Percentiles rank a stretch among this genome's conserved stretches.
Evolutionary conservation across 306 rosid genomes (phyloP).

Genomic region (Medicago lupulina): DNA sequence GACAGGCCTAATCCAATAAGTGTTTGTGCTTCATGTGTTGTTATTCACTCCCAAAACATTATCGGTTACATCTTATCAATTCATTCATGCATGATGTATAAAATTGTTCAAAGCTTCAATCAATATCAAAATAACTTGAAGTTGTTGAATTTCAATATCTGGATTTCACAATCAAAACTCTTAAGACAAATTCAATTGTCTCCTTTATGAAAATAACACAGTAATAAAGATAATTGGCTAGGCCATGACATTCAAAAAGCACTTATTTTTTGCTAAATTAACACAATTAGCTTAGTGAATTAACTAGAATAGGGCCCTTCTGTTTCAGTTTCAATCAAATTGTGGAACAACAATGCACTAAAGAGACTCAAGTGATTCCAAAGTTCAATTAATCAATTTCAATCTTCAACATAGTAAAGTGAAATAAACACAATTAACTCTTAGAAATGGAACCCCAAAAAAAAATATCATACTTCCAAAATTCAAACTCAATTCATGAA

Average conservation of each 20-base stretch:
- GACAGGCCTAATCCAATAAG: no score
- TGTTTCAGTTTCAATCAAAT: conserved; percentile 31
- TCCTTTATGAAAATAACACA: neutral
- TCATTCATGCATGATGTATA: conserved; percentile 24
- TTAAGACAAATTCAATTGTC: conserved; percentile 5
- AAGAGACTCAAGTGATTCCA: no score
- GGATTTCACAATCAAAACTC: conserved; percentile 6
- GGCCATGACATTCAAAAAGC: conserved; percentile 11
- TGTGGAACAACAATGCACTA: no score
- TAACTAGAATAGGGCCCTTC: conserved; percentile 21
- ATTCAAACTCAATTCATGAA: neutral
- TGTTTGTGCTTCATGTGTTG: no score
- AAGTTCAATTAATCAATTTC: no score
- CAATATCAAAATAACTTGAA: conserved; percentile 20
- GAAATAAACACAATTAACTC: neutral
- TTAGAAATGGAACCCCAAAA: conserved; percentile 23
- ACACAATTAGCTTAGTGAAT: neutral
- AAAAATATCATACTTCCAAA: neutral
- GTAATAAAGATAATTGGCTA: conserved; percentile 21
- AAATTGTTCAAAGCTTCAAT: conserved; percentile 32
- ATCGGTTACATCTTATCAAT: conserved; percentile 19
- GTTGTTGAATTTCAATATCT: conserved; percentile 26
- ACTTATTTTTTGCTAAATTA: conserved; percentile 14
- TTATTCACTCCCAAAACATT: neutral
- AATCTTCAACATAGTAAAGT: no score